phyloP scores from a whole-genome alignment of 106 monocot genomes.

The Platanthera zijinensis region DNA sequence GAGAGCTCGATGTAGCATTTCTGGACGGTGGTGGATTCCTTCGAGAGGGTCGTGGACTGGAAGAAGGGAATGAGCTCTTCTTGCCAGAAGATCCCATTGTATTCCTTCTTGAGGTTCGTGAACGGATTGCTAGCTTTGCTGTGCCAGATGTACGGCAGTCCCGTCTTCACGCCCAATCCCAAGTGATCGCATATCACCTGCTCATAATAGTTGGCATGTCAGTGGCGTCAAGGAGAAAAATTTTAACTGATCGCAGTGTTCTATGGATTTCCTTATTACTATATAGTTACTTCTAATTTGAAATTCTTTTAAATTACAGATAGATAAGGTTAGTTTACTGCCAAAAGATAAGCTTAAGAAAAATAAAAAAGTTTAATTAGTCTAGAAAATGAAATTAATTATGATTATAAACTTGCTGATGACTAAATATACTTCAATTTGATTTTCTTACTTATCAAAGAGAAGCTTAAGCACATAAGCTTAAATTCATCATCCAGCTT shows the following conservation, averaged over 20 bases:
- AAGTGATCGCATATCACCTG: slow-evolving; percentile 52
- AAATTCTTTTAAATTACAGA: too few species aligned
- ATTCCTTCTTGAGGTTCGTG: slow-evolving; percentile 51
- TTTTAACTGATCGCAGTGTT: not conserved
- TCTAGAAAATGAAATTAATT: too few species aligned
- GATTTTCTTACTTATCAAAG: too few species aligned
- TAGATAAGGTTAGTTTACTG: too few species aligned
- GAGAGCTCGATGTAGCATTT: slow-evolving; percentile 49
- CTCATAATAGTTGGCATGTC: not conserved
- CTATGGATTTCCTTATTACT: too few species aligned
- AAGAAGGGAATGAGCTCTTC: slow-evolving; percentile 65
- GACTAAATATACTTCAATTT: too few species aligned
- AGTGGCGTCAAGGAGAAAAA: not conserved
- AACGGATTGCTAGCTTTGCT: slow-evolving; percentile 61
- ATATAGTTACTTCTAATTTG: too few species aligned
- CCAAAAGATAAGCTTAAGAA: too few species aligned
- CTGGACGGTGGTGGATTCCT: slow-evolving; percentile 43
- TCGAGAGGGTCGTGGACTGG: slow-evolving; percentile 25
- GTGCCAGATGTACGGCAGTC: slow-evolving; percentile 54
- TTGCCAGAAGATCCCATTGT: slow-evolving; percentile 63
- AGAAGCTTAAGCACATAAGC: too few species aligned
- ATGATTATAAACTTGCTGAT: too few species aligned
- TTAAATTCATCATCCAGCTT: too few species aligned
- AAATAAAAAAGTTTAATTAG: too few species aligned
- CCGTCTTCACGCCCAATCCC: slow-evolving; percentile 48